Evolutionary conservation across 768 basidiomycete genomes (phyloP).

Genomic region (Mycena epipterygia): DNA sequence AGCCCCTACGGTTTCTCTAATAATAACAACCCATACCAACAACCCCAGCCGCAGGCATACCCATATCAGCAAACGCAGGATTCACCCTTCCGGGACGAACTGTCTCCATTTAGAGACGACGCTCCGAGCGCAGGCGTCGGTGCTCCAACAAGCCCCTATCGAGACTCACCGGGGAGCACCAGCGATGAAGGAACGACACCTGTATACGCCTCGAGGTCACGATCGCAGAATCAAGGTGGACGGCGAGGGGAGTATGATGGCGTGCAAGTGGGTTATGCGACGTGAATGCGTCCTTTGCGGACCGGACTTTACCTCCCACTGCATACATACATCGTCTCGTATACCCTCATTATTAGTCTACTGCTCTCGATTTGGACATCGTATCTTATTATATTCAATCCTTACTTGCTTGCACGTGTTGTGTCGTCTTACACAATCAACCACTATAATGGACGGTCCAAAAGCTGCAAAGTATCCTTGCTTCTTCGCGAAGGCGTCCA

Average conservation of each 20-base stretch:
- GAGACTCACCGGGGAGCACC: constrained; percentile 28
- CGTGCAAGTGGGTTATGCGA: constrained; percentile 29
- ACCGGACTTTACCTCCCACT: background rate
- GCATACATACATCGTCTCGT: constrained; percentile 15
- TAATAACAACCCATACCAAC: constrained; percentile 48
- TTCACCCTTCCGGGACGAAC: constrained; percentile 35
- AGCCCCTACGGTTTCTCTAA: constrained; percentile 33
- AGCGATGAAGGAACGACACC: constrained; percentile 32
- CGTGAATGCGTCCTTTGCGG: constrained; percentile 15
- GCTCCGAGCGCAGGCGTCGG: background rate
- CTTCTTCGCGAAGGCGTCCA: background rate
- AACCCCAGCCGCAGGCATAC: constrained; percentile 37
- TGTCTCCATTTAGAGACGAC: constrained; percentile 35
- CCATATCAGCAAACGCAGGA: constrained; percentile 29
- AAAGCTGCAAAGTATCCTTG: constrained; percentile 53
- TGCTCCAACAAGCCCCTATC: constrained; percentile 25
- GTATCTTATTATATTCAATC: constrained; percentile 17
- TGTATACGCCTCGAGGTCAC: constrained; percentile 31
- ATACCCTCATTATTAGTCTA: constrained; percentile 6
- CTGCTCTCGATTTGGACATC: constrained; percentile 1
- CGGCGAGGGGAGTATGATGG: constrained; percentile 24
- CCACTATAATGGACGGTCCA: constrained; percentile 49
- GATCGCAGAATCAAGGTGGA: constrained; percentile 17
- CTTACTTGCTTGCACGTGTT: constrained; percentile 16
- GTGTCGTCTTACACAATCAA: constrained; percentile 1